phyloP scores from a whole-genome alignment of 805 yeast genomes.

The Spathaspora sp. region DNA sequence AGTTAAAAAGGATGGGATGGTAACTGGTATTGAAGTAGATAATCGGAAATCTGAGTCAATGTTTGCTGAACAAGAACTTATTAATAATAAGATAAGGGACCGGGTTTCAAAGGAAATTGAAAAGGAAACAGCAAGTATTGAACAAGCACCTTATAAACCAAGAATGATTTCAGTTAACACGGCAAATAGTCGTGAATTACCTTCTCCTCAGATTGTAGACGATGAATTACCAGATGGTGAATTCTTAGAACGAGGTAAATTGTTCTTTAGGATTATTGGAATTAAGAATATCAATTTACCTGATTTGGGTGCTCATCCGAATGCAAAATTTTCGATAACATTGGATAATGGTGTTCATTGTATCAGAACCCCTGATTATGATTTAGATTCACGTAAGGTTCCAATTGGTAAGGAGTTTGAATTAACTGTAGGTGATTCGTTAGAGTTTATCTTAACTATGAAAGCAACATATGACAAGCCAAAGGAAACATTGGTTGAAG shows the following conservation, averaged over 20 bases:
- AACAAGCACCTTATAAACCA: conserved; percentile 9
- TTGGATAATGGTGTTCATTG: conserved; percentile 83
- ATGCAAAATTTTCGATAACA: conserved; percentile 49
- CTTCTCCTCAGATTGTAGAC: neutral
- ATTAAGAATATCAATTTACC: conserved; percentile 46
- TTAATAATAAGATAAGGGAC: conserved; percentile 20
- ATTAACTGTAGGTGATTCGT: conserved; percentile 54
- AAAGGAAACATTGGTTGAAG: conserved; percentile 52
- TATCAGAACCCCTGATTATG: conserved; percentile 58
- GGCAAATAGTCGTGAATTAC: conserved; percentile 3
- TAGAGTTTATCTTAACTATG: conserved; percentile 69
- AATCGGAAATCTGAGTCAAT: neutral
- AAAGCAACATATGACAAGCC: conserved; percentile 59
- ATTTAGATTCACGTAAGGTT: conserved; percentile 26
- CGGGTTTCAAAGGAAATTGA: conserved; percentile 6
- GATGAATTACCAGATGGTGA: conserved; percentile 1
- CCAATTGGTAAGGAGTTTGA: conserved; percentile 75
- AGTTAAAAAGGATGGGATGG: conserved; percentile 25
- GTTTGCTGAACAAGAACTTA: conserved; percentile 17
- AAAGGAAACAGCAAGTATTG: conserved; percentile 1
- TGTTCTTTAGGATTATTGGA: conserved; percentile 50
- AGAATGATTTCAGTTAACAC: conserved; percentile 12
- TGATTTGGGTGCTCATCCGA: conserved; percentile 34
- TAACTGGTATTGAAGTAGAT: conserved; percentile 14
- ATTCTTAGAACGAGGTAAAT: conserved; percentile 46